Evolutionary conservation across 306 rosid species (phyloP).

Genomic region (Acacia acuminata): DNA sequence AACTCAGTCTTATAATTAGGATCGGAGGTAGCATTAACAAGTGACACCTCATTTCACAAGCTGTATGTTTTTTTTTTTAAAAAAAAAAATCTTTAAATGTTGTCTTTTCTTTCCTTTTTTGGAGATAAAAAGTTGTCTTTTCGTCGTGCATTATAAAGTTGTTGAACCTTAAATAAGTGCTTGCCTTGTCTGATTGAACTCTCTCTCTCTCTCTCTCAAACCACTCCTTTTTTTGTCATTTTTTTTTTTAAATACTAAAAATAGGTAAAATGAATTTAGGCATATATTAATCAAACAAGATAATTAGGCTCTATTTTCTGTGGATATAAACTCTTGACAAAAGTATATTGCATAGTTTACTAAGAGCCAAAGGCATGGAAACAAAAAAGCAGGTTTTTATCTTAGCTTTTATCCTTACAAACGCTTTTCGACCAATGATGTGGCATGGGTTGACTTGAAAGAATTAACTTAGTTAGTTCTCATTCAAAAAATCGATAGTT

Average conservation of each 20-base stretch:
- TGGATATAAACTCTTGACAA: not conserved
- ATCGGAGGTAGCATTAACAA: too few species aligned
- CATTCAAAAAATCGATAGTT: too few species aligned
- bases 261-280: not conserved
- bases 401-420: too few species aligned
- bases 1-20: too few species aligned
- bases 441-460: too few species aligned
- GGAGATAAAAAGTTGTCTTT: not conserved
- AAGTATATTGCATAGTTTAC: not conserved
- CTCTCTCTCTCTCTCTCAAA: conserved; percentile 7
- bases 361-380: not conserved
- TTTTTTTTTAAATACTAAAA: conserved; percentile 36
- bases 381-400: not conserved
- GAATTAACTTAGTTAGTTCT: too few species aligned
- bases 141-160: conserved; percentile 23
- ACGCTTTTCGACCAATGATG: too few species aligned
- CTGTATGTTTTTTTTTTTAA: not conserved
- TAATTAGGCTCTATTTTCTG: not conserved
- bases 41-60: not conserved
- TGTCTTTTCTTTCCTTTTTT: not conserved
- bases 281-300: not conserved
- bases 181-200: conserved; percentile 34
- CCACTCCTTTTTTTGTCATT: not conserved
- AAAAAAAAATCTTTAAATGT: not conserved
- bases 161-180: conserved; percentile 18